phyloP scores from a whole-genome alignment of 2,329 filamentous ascomycete species.

The Didymella glomerata region DNA sequence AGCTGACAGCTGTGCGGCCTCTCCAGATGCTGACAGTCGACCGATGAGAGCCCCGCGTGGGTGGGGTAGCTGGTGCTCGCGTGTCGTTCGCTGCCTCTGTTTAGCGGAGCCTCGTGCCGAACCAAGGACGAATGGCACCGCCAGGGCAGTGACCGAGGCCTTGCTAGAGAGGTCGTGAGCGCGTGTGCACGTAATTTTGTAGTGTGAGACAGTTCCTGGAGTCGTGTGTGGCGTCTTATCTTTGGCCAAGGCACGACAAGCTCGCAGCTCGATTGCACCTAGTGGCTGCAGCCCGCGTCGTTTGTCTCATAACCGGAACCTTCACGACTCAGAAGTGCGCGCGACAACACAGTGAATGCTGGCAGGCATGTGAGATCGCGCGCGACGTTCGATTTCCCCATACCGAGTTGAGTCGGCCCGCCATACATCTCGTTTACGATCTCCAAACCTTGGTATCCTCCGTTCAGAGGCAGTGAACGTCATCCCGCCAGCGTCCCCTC shows the following conservation, averaged over 20 bases:
- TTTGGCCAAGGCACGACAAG: conserved; percentile 23
- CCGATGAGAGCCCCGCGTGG: conserved; percentile 19
- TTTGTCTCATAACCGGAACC: conserved; percentile 21
- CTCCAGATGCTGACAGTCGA: conserved; percentile 8
- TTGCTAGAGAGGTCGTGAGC: conserved; percentile 2
- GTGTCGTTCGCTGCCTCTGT: conserved; percentile 6
- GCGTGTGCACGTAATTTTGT: conserved; percentile 10
- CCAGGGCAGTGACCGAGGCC: conserved; percentile 2
- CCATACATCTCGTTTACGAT: conserved; percentile 15
- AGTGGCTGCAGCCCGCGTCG: conserved; percentile 21
- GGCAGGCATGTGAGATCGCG: conserved; percentile 21
- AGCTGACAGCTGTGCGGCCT: conserved; percentile 2
- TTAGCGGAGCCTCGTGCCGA: conserved; percentile 11
- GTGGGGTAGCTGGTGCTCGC: conserved; percentile 15
- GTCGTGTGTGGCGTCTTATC: conserved; percentile 20
- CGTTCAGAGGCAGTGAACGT: conserved; percentile 19
- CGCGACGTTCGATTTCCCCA: conserved; percentile 17
- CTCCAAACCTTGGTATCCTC: conserved; percentile 21
- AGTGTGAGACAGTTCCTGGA: conserved; percentile 12
- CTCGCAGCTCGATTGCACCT: conserved; percentile 14
- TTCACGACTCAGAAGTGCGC: conserved; percentile 18
- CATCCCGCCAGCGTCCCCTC: conserved; percentile 21
- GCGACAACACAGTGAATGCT: conserved; percentile 15
- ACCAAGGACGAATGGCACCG: conserved; percentile 6
- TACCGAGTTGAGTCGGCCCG: conserved; percentile 18